Evolutionary conservation across 1,284 basidiomycete species (phyloP).

Genomic region (Volvariella volvacea): DNA sequence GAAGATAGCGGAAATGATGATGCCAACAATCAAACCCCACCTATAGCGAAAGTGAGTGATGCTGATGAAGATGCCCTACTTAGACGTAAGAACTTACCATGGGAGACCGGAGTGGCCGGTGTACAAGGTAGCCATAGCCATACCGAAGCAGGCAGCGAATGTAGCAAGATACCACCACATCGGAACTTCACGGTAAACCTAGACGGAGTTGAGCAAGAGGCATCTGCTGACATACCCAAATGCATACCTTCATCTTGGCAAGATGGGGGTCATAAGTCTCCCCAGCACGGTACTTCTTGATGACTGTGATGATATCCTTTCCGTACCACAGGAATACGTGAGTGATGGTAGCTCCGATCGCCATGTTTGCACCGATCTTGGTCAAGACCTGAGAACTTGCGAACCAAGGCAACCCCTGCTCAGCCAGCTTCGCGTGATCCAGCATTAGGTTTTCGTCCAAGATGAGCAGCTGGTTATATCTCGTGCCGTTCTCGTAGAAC

Average conservation of each 20-base stretch:
- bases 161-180: slow-evolving; percentile 49
- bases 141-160: slow-evolving; percentile 33
- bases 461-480: slow-evolving; percentile 27
- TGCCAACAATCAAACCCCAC: slow-evolving; percentile 36
- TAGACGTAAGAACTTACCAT: slow-evolving; percentile 13
- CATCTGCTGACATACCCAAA: not conserved
- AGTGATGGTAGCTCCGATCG: slow-evolving; percentile 36
- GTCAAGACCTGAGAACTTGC: slow-evolving; percentile 32
- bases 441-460: slow-evolving; percentile 32
- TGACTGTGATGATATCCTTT: slow-evolving; percentile 34
- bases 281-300: slow-evolving; percentile 27
- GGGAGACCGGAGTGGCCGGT: slow-evolving; percentile 37
- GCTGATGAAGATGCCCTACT: not conserved
- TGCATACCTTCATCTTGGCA: slow-evolving; percentile 45
- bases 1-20: slow-evolving; percentile 44
- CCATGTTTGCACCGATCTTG: slow-evolving; percentile 31
- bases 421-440: slow-evolving; percentile 31
- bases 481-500: slow-evolving; percentile 31
- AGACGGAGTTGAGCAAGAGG: slow-evolving; percentile 3
- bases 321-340: slow-evolving; percentile 48
- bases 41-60: slow-evolving; percentile 10
- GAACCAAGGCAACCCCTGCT: slow-evolving; percentile 37
- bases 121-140: slow-evolving; percentile 42
- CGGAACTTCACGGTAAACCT: slow-evolving; percentile 48
- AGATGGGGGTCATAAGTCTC: slow-evolving; percentile 40